phyloP scores from a whole-genome alignment of 129 eudicot genomes.

The Calendula officinalis region DNA sequence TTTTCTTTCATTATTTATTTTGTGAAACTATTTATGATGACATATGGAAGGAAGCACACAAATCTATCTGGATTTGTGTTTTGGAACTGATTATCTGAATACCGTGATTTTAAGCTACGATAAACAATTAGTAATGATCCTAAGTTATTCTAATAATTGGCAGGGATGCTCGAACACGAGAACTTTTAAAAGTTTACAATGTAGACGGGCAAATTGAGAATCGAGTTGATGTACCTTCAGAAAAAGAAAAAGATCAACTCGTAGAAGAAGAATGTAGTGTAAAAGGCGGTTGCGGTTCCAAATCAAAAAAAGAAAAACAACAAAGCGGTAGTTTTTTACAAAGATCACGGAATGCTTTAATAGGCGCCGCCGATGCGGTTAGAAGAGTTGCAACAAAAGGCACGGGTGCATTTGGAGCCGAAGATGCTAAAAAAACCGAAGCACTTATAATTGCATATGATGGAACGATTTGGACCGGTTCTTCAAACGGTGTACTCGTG shows the following conservation, averaged over 20 bases:
- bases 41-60: not conserved
- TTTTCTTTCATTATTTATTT: conserved; percentile 11
- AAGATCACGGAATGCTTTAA: conserved; percentile 83
- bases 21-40: not conserved
- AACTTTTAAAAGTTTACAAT: conserved; percentile 78
- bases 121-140: not conserved
- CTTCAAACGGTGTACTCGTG: conserved; percentile 74
- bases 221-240: conserved; percentile 61
- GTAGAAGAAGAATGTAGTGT: conserved; percentile 78
- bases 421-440: conserved; percentile 86
- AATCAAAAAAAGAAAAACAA: conserved; percentile 83
- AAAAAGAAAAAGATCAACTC: conserved; percentile 62
- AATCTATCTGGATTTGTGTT: no score
- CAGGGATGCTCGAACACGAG: conserved; percentile 99
- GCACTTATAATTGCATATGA: conserved; percentile 71
- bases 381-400: conserved; percentile 95
- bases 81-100: not conserved
- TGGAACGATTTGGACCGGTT: conserved; percentile 90
- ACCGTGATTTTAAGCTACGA: no score
- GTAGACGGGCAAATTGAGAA: conserved; percentile 90
- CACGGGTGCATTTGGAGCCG: conserved; percentile 67
- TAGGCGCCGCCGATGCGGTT: conserved; percentile 99
- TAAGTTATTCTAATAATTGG: conserved; percentile 26
- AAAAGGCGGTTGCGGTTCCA: conserved; percentile 50
- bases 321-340: conserved; percentile 74